A percentile compares a stretch with the other conserved stretches of the same genome.
These are phyloP conservation scores for Chernovozyma aurita DNA, from an alignment of 1,139 yeast species.

Conservation along the genomic window DNA sequence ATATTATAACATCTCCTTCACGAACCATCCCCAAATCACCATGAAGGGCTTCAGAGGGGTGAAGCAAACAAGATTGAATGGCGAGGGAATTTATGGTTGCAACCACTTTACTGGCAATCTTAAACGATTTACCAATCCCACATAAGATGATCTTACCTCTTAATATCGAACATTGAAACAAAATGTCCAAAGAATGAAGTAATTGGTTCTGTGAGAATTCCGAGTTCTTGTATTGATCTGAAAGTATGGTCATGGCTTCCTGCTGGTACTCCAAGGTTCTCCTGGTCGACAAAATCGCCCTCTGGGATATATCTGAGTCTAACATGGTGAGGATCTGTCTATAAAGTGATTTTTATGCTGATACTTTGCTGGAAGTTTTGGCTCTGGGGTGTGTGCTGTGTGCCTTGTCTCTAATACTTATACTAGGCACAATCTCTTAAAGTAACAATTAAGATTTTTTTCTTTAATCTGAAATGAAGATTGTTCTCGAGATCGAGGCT, in stretches of 20 bases:
- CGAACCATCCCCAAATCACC: conserved; percentile 80
- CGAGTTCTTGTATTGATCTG: conserved; percentile 27
- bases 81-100: conserved; percentile 82
- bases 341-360: too few species aligned
- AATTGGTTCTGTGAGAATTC: conserved; percentile 48
- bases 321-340: too few species aligned
- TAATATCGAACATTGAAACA: conserved; percentile 44
- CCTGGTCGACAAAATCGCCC: conserved; percentile 24
- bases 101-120: conserved; percentile 71
- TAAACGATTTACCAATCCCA: conserved; percentile 83
- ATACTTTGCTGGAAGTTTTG: too few species aligned
- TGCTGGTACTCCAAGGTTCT: conserved; percentile 29
- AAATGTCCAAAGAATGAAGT: conserved; percentile 42
- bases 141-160: conserved; percentile 69
- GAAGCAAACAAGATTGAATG: conserved; percentile 61
- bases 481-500: too few species aligned
- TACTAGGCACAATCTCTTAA: too few species aligned
- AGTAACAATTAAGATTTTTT: too few species aligned
- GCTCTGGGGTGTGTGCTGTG: too few species aligned
- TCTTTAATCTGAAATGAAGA: too few species aligned
- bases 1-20: conserved; percentile 54
- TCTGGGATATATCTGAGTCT: not conserved
- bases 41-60: conserved; percentile 85
- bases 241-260: conserved; percentile 30
- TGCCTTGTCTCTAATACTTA: too few species aligned